phyloP scores from a whole-genome alignment of 2,329 filamentous ascomycete species.

The Scolecobasidium constrictum region DNA sequence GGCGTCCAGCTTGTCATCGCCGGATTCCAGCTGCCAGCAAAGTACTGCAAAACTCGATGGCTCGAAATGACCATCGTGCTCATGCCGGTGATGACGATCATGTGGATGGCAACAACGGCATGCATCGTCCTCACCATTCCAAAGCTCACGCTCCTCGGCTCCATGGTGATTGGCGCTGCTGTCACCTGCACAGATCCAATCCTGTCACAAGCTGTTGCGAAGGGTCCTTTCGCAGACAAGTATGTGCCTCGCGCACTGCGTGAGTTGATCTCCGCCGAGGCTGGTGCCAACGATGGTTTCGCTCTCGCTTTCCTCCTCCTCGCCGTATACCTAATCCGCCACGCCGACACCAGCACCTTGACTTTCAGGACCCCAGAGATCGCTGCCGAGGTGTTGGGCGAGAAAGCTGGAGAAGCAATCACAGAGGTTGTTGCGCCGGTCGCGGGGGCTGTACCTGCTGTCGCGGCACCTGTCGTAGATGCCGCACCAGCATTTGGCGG shows the following conservation, averaged over 20 bases:
- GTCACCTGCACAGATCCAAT: slow-evolving; percentile 52
- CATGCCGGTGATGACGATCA: slow-evolving; percentile 49
- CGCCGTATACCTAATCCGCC: slow-evolving; percentile 45
- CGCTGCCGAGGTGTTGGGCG: neutral
- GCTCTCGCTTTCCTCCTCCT: slow-evolving; percentile 51
- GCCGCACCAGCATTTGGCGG: no score
- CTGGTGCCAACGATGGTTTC: slow-evolving; percentile 51
- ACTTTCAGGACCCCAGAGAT: neutral
- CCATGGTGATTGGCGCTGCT: slow-evolving; percentile 49
- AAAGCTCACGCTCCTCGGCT: slow-evolving; percentile 39
- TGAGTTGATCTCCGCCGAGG: slow-evolving; percentile 52
- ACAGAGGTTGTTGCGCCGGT: no score
- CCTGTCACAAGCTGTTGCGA: slow-evolving; percentile 51
- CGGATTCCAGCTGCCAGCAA: slow-evolving; percentile 49
- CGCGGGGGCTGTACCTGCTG: no score
- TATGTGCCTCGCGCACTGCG: slow-evolving; percentile 46
- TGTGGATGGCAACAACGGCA: slow-evolving; percentile 48
- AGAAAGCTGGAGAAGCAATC: no score
- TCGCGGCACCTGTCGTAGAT: no score
- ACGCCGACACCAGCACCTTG: no score
- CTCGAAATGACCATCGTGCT: slow-evolving; percentile 45
- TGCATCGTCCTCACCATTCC: slow-evolving; percentile 46
- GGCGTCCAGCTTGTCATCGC: slow-evolving; percentile 53
- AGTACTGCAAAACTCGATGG: slow-evolving; percentile 39
- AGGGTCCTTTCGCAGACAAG: slow-evolving; percentile 51